Percentiles rank a stretch among this genome's conserved stretches.
Conservation (phyloP, 768 basidiomycete genomes). For the Suillus fuscotomentosus region DNA sequence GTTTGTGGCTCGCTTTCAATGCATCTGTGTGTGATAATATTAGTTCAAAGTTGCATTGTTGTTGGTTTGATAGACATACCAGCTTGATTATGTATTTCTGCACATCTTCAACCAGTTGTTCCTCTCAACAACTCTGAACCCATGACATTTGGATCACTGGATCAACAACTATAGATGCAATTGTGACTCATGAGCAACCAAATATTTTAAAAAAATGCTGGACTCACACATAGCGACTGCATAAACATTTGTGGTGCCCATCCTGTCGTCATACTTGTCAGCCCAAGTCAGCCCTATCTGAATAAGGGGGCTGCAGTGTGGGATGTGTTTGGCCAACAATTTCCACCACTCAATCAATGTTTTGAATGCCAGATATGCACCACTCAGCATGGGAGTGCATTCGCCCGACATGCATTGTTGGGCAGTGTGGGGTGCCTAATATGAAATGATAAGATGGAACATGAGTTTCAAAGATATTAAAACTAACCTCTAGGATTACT, state of each 20-base stretch:
- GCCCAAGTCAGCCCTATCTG: not conserved
- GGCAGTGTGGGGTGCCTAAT: not conserved
- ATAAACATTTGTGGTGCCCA: not conserved
- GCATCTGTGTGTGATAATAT: not conserved
- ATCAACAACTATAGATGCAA: slow-evolving; percentile 1
- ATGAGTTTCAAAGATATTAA: not conserved
- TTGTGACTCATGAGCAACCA: not conserved
- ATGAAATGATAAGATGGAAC: not conserved
- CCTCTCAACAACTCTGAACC: not conserved
- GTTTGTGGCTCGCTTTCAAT: not conserved
- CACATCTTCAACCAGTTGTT: not conserved
- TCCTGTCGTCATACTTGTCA: not conserved
- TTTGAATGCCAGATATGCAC: not conserved
- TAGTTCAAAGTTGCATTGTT: not conserved
- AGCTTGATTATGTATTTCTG: not conserved
- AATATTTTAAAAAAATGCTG: not conserved
- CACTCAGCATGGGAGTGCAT: slow-evolving; percentile 2
- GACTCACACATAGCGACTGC: not conserved
- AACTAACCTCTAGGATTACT: slow-evolving; percentile 7
- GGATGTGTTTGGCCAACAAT: not conserved
- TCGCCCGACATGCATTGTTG: slow-evolving; percentile 4
- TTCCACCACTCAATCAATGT: slow-evolving; percentile 3
- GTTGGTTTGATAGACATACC: not conserved
- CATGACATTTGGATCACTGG: not conserved
- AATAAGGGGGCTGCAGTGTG: not conserved